Evolutionary conservation across 2,329 filamentous ascomycete species (phyloP), one percentile per base, ranked within the genome.

Genomic region (Aspergillus oerlinghausenensis): DNA sequence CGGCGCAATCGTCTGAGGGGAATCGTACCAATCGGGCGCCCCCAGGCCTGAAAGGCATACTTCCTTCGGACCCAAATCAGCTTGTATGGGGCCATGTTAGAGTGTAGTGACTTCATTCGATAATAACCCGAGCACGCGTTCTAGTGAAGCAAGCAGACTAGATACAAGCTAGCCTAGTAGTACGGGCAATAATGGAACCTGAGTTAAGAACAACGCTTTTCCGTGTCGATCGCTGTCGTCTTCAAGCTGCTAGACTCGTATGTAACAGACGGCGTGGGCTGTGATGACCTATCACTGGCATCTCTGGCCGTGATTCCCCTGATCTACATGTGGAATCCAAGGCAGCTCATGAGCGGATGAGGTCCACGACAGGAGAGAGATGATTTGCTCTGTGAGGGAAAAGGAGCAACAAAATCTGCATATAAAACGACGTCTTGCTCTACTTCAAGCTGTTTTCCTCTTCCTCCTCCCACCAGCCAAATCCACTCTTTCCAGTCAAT

Each of bases 401-500:
- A 35, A 35, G 32, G 32, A 35, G 32, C 14, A 17, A 35, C 14
- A 35, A 17, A 17, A 47, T 45, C n/a, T 57, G 55, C 67, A 70
- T 70, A 66, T 66, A 70, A 66, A 28, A 32, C 23, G 35, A 42
- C 26, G 26, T 48, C 9, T 26, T 23, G n/a, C 52, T 57, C 51
- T 11, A 26, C 11, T 29, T n/a, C 28, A 21, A 10, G 23, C 0
- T 7, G 6, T 21, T 48, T 25, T 28, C 45, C 55, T 42, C 54
- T 55, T 32, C 43, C 52, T 63, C 53, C 40, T 47, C 60, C 63
- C 19, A 49, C 61, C 64, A 65, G 55, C 59, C 57, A 60, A 55
- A 55, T 60, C 61, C 56, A 53, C 51, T 60, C 58, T 54, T 48
- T 58, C 59, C 52, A 63, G 64, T 66, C 66, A 57, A 61, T 68